A percentile compares a stretch with the other conserved stretches of the same genome.
Conservation (phyloP, 352 stramenopile genomes). For the Phytophthora crassamura region DNA sequence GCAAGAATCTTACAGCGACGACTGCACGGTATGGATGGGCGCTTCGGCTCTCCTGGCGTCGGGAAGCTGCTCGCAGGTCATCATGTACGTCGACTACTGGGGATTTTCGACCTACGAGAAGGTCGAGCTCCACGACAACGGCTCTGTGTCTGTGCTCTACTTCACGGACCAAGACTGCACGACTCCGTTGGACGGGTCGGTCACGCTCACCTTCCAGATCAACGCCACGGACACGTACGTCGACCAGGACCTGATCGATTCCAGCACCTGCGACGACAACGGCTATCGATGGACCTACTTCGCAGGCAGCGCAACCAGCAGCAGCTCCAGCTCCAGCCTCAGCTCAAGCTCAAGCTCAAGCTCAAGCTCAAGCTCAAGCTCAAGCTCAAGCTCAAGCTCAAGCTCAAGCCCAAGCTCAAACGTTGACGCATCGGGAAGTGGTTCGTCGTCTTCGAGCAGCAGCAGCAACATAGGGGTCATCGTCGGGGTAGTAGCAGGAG, state of each 20-base stretch:
- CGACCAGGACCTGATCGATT: neutral
- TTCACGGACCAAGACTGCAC: constrained; percentile 2
- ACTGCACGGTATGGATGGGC: neutral
- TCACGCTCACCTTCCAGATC: neutral
- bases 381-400: too few relatives aligned
- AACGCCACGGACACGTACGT: neutral
- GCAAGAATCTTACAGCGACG: neutral
- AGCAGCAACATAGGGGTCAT: too few relatives aligned
- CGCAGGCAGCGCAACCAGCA: too few relatives aligned
- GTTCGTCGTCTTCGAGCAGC: too few relatives aligned
- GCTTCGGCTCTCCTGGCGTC: neutral
- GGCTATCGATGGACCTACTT: constrained; percentile 7
- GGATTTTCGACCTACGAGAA: neutral
- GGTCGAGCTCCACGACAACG: neutral
- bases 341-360: too few relatives aligned
- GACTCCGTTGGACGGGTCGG: neutral
- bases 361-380: too few relatives aligned
- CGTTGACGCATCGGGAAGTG: too few relatives aligned
- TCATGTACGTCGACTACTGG: neutral
- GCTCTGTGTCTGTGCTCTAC: neutral
- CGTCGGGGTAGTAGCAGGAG: too few relatives aligned
- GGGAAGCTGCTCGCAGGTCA: neutral
- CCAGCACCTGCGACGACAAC: neutral
- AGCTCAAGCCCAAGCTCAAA: too few relatives aligned
- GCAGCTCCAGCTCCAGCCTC: too few relatives aligned